Conservation (phyloP, 2,329 filamentous ascomycete genomes). For the Leptoxyphium fumago region DNA sequence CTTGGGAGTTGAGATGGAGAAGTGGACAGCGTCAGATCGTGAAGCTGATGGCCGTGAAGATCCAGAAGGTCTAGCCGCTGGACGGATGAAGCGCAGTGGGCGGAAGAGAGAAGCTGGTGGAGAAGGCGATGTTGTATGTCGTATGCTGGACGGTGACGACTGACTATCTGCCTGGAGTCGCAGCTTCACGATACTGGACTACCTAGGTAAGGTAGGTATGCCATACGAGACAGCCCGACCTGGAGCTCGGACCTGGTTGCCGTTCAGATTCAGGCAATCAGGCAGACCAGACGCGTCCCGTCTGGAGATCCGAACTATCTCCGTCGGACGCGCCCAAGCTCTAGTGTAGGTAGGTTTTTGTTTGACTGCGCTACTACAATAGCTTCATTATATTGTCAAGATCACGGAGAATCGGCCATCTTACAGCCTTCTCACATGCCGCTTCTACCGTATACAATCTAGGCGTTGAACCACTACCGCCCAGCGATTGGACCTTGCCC, state of each 20-base stretch:
- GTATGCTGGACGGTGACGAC: neutral
- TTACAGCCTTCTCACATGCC: neutral
- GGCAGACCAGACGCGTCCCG: neutral
- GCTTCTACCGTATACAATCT: neutral
- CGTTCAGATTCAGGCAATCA: too few relatives aligned
- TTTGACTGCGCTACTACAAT: neutral
- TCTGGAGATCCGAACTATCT: neutral
- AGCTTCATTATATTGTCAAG: neutral
- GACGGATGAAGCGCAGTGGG: too few relatives aligned
- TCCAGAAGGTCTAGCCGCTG: neutral
- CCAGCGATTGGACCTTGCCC: neutral
- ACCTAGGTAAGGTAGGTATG: too few relatives aligned
- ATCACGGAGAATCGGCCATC: too few relatives aligned
- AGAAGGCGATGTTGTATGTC: too few relatives aligned
- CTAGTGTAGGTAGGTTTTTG: neutral
- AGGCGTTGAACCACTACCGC: neutral
- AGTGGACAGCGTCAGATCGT: neutral
- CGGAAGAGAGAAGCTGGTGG: too few relatives aligned
- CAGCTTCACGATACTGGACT: too few relatives aligned
- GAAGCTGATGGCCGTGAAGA: neutral
- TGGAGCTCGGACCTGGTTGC: too few relatives aligned
- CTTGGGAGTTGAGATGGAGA: slow-evolving; percentile 3
- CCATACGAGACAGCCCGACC: too few relatives aligned
- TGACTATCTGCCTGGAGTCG: neutral
- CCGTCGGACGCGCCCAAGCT: neutral